Percentiles rank a stretch among this genome's conserved stretches.
Evolutionary conservation across 805 yeast genomes (phyloP).

Genomic region (Kluyveromyces wickerhamii): DNA sequence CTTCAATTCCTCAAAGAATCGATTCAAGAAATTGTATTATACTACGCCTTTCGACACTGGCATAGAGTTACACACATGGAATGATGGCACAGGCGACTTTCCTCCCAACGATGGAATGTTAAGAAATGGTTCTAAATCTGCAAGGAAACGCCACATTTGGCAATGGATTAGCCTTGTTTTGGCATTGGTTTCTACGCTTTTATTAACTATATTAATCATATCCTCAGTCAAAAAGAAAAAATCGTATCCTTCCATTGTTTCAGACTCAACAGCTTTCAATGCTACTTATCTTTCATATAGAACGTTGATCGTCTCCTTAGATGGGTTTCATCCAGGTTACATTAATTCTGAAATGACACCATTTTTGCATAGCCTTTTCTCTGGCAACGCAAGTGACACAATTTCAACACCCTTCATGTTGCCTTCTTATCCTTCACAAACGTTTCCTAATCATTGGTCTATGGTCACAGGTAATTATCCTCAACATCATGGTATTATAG

Average conservation of each 20-base stretch:
- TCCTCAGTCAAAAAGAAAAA: neutral
- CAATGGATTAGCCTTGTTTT: conserved; percentile 2
- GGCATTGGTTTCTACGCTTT: neutral
- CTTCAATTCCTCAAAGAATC: neutral
- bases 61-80: conserved; percentile 3
- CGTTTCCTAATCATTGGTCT: conserved; percentile 91
- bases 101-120: neutral
- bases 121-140: neutral
- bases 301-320: conserved; percentile 71
- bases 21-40: conserved; percentile 3
- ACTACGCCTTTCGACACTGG: conserved; percentile 2
- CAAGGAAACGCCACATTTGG: conserved; percentile 1
- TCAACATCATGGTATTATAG: conserved; percentile 77
- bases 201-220: neutral
- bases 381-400: conserved; percentile 38
- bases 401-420: conserved; percentile 62
- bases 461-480: conserved; percentile 82
- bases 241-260: neutral
- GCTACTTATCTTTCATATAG: no score
- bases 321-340: conserved; percentile 89
- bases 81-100: neutral
- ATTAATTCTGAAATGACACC: conserved; percentile 64
- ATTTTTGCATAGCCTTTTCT: conserved; percentile 48
- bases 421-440: conserved; percentile 83
- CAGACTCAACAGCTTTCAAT: conserved; percentile 47